These are phyloP conservation scores for Salix koriyanagi DNA, from an alignment of 345 rosid species.

Conservation along the genomic window DNA sequence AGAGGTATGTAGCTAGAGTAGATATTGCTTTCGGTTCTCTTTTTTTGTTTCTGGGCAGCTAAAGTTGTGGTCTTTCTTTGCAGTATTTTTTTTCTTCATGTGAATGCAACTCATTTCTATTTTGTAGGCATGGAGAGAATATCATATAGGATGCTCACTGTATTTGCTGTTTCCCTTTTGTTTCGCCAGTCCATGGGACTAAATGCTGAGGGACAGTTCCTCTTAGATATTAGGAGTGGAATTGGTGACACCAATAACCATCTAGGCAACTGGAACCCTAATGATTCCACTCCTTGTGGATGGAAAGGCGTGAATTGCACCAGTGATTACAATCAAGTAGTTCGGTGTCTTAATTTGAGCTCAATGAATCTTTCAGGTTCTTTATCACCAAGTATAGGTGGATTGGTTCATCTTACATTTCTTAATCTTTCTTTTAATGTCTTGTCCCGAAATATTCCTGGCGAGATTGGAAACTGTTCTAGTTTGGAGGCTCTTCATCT, in stretches of 20 bases:
- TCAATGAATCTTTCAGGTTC: constrained; percentile 64
- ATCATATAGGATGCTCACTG: constrained; percentile 10
- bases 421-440: constrained; percentile 71
- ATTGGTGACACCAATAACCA: constrained; percentile 41
- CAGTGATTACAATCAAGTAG: constrained; percentile 39
- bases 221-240: constrained; percentile 53
- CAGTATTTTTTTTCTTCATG: constrained; percentile 1
- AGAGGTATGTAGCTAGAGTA: constrained; percentile 29
- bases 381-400: constrained; percentile 70
- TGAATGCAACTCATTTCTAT: constrained; percentile 7
- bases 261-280: constrained; percentile 57
- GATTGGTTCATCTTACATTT: constrained; percentile 48
- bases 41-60: constrained; percentile 5
- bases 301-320: constrained; percentile 78
- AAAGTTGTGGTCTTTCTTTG: background rate
- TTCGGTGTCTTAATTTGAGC: constrained; percentile 49
- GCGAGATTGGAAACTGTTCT: constrained; percentile 57
- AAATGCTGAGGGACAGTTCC: constrained; percentile 61
- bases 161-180: constrained; percentile 26
- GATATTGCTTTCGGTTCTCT: background rate
- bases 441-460: constrained; percentile 53
- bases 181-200: constrained; percentile 47
- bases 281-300: constrained; percentile 68
- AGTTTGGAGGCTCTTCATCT: constrained; percentile 49
- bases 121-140: constrained; percentile 36